These are phyloP conservation scores for Colletotrichum sp. DNA, from an alignment of 2,329 filamentous ascomycete genomes.

Conservation along the genomic window DNA sequence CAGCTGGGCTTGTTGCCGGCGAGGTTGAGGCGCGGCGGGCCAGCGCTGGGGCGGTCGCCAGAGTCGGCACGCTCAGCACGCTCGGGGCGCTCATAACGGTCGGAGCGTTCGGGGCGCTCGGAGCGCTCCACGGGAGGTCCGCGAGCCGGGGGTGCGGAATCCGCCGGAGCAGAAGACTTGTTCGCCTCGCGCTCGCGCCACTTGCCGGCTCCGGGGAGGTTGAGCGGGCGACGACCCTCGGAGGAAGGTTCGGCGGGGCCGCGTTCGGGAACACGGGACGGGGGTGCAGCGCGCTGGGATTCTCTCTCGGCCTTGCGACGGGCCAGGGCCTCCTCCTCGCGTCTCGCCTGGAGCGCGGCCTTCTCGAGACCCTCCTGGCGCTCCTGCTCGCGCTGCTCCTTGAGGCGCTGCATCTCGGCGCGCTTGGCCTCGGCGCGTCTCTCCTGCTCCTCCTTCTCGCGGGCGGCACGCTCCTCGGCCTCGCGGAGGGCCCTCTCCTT, in stretches of 20 bases:
- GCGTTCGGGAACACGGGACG: slow-evolving; percentile 49
- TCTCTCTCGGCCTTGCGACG: slow-evolving; percentile 72
- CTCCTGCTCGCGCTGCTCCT: slow-evolving; percentile 70
- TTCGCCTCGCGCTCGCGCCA: slow-evolving; percentile 48
- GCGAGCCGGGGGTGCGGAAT: slow-evolving; percentile 33
- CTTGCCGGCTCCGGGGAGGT: slow-evolving; percentile 39
- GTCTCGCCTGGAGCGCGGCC: slow-evolving; percentile 74
- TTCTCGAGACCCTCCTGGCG: slow-evolving; percentile 71
- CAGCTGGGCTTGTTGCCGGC: slow-evolving; percentile 68
- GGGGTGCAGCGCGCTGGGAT: slow-evolving; percentile 40
- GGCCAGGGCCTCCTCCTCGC: slow-evolving; percentile 88
- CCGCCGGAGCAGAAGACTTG: slow-evolving; percentile 34
- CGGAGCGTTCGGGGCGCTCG: slow-evolving; percentile 7
- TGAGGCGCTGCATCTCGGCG: slow-evolving; percentile 69
- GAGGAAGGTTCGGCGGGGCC: slow-evolving; percentile 29
- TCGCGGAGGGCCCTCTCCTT: slow-evolving; percentile 79
- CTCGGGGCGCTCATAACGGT: slow-evolving; percentile 9
- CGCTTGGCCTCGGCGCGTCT: slow-evolving; percentile 81
- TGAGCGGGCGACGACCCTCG: slow-evolving; percentile 28
- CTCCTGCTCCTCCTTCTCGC: slow-evolving; percentile 86
- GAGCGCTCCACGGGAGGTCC: slow-evolving; percentile 10
- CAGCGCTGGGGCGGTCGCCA: slow-evolving; percentile 41
- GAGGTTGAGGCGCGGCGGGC: slow-evolving; percentile 67
- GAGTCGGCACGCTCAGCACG: slow-evolving; percentile 40
- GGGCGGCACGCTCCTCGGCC: slow-evolving; percentile 81